Evolutionary conservation across 2,329 filamentous ascomycete genomes (phyloP), one percentile per base, ranked within the genome.

Genomic region (Periconia macrospinosa): DNA sequence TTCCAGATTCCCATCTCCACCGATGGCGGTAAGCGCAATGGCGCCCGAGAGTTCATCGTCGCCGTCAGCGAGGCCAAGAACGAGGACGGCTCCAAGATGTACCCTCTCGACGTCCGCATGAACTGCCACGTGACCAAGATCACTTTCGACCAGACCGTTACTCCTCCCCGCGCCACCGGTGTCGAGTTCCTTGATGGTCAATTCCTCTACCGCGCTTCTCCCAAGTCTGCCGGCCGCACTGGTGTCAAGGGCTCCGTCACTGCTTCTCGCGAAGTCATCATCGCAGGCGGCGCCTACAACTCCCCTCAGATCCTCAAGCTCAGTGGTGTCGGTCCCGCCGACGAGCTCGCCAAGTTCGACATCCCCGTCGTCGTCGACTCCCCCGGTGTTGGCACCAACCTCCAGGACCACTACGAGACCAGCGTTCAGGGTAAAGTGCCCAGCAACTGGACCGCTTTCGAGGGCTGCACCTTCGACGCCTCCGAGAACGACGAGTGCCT

Each of bases 121-220:
- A 88, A 88, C 72, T 84, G 81, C 35, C 75, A 89, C 45, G 89
- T 84, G 56, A 86, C 87, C 49, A 87, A 86, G 69, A 73, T 91
- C 69, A 76, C 77, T 37, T 88, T 87, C 59, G 86, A 88, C 37
- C 82, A 86, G 2, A 85, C 84, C 66, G 83, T 81, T 17, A 67
- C 75, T n/a, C 81, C 81, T 47, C 78, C 80, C 57, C 86, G 65
- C 30, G 76, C 76, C 1, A 73, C 69, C 20, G 76, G 76, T 53
- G 75, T 78, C 11, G 71, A 78, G 54, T 78, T 75, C 59, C 70
- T 75, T 49, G 68, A 73, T 17, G 76, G 76, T 27, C 62, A 74
- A 45, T 68, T 70, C 54, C 68, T 79, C 15, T 79, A 79, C 68
- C 67, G 68, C 50, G 76, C 76, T 13, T 72, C 71, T 59, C 75